These are phyloP conservation scores for Scedosporium aurantiacum DNA, from an alignment of 2,329 filamentous ascomycete species.

Conservation along the genomic window DNA sequence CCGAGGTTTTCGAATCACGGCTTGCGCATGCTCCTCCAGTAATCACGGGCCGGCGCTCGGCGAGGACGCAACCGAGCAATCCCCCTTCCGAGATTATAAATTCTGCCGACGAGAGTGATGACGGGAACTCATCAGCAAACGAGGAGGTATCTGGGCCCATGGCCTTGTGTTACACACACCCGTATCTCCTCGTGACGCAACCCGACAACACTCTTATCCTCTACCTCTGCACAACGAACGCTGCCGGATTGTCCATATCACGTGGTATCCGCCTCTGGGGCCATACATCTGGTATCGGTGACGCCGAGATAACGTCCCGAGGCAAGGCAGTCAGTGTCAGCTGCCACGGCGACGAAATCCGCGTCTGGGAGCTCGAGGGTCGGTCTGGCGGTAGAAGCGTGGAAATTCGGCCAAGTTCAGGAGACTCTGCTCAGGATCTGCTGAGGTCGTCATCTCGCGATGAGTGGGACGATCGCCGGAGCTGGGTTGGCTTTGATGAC, in stretches of 20 bases:
- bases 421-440: background rate
- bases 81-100: background rate
- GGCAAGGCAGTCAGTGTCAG: slow-evolving; percentile 89
- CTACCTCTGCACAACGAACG: slow-evolving; percentile 67
- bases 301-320: slow-evolving; percentile 71
- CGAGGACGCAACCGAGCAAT: slow-evolving; percentile 5
- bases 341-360: slow-evolving; percentile 62
- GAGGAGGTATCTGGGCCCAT: slow-evolving; percentile 36
- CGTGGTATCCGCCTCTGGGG: slow-evolving; percentile 73
- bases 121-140: slow-evolving; percentile 7
- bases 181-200: slow-evolving; percentile 74
- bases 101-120: slow-evolving; percentile 8
- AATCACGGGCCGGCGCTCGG: slow-evolving; percentile 13
- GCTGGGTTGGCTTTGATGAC: slow-evolving; percentile 81
- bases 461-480: slow-evolving; percentile 34
- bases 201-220: slow-evolving; percentile 80
- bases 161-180: slow-evolving; percentile 62
- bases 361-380: slow-evolving; percentile 84
- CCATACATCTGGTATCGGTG: slow-evolving; percentile 80
- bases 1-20: slow-evolving; percentile 23
- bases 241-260: slow-evolving; percentile 55
- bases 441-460: background rate
- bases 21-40: slow-evolving; percentile 25
- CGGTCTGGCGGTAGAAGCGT: slow-evolving; percentile 42
- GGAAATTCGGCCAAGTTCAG: slow-evolving; percentile 33